Percentiles rank a stretch among this genome's conserved stretches.
These are phyloP conservation scores for Podospora conica DNA, from an alignment of 495 filamentous ascomycete species.

Conservation along the genomic window DNA sequence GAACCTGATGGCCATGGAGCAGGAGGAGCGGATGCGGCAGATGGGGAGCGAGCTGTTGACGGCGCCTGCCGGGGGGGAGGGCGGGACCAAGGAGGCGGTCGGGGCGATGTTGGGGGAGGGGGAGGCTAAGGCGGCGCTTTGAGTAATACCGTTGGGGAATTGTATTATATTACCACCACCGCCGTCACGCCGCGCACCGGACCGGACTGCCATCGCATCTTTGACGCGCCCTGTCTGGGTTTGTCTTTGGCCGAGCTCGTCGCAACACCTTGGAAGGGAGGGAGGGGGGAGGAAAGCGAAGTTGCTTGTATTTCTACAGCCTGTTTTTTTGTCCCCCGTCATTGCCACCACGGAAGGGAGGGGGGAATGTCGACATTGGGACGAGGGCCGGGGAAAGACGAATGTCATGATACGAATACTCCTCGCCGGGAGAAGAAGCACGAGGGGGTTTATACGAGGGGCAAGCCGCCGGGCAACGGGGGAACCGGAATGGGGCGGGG, in stretches of 20 bases:
- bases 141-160: not conserved
- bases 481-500: too few species aligned
- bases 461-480: not conserved
- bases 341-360: not conserved
- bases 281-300: not conserved
- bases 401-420: not conserved
- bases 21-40: conserved; percentile 89
- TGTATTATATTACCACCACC: not conserved
- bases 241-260: too few species aligned
- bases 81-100: conserved; percentile 30
- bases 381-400: not conserved
- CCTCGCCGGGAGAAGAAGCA: not conserved
- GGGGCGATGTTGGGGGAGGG: conserved; percentile 30
- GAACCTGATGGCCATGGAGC: conserved; percentile 91
- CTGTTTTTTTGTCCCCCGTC: not conserved
- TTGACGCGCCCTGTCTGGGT: not conserved
- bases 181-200: too few species aligned
- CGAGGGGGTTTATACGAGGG: not conserved
- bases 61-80: conserved; percentile 18
- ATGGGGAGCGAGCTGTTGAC: conserved; percentile 50
- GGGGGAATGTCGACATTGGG: not conserved
- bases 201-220: too few species aligned
- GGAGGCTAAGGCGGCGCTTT: not conserved
- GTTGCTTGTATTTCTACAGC: not conserved
- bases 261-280: too few species aligned